Evolutionary conservation across 1,284 basidiomycete genomes (phyloP), one percentile per base, ranked within the genome.

Genomic region (Apiotrichum sp.): DNA sequence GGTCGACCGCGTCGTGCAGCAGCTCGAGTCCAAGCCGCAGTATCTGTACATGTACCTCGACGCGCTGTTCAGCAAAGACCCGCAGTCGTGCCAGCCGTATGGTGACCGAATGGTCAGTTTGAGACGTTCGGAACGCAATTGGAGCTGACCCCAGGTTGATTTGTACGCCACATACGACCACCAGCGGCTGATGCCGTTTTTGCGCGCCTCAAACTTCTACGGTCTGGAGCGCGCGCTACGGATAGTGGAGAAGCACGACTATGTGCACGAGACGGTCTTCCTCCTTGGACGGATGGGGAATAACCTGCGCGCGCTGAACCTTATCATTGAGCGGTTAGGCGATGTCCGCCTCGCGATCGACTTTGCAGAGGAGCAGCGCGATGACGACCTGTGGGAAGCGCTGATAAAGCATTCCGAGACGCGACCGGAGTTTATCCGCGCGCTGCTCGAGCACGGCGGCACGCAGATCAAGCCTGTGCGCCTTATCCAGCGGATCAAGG

Each of bases 381-480:
- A 98, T 65, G 86, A 93, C 62, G 96, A 98, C 72, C 83, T 99
- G 0, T 99, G 96, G 96, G 95, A 98, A 68, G 93, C 97, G 71
- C 81, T 99, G 10, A 78, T 99, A 22, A 84, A 82, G 58, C 98
- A 98, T 69, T 95, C 95, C 0, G 95, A 98, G 74, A 92, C 89
- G 14, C 80, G 90, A 57, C 96, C 95, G 88, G 89, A 86, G 0
- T 98, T 98, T 78, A 98, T 99, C 51, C 86, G 93, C 3, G 95
- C 89, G 1, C 78, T 99, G 7, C 79, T 96, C 4, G 93, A 98
- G 77, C 96, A 97, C 61, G 91, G 98, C 39, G 95, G 95, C 6
- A 86, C 91, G 1, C 93, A 98, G 68, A 96, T 98, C 67, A 89
- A 96, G 67, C 95, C 96, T 1, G 88, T 98, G 50, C 85, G 92